Evolutionary conservation across 352 stramenopile genomes (phyloP).

Genomic region (Elongisporangium prolatum): DNA sequence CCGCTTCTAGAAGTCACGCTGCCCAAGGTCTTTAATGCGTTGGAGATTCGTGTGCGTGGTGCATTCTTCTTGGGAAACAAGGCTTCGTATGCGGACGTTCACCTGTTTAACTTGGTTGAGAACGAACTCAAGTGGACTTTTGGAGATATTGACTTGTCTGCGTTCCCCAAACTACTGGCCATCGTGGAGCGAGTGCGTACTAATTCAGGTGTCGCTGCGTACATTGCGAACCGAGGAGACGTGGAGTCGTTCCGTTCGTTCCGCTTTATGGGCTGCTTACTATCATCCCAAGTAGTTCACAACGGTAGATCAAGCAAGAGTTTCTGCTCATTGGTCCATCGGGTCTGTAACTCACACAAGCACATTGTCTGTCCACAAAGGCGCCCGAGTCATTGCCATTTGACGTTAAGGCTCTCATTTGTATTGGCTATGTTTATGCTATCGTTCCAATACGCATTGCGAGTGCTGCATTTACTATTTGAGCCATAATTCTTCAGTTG

Average conservation of each 20-base stretch:
- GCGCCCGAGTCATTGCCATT: no score
- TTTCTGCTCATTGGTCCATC: no score
- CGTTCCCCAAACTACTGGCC: constrained; percentile 39
- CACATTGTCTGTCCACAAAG: no score
- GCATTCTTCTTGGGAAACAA: constrained; percentile 34
- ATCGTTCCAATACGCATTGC: no score
- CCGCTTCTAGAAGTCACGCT: constrained; percentile 21
- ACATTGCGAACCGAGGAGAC: constrained; percentile 25
- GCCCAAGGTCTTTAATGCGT: constrained; percentile 28
- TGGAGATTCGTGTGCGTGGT: constrained; percentile 18
- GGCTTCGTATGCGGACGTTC: constrained; percentile 29
- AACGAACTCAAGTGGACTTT: constrained; percentile 24
- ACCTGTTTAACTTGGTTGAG: constrained; percentile 40
- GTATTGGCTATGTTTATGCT: no score
- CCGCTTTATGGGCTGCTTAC: background rate
- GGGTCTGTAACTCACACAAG: no score
- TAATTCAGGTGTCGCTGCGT: constrained; percentile 33
- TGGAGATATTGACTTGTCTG: constrained; percentile 14
- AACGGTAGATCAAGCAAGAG: no score
- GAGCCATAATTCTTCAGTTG: no score
- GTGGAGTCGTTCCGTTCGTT: background rate
- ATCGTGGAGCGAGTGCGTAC: constrained; percentile 31
- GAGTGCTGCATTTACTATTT: no score
- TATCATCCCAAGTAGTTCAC: no score
- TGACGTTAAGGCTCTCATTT: no score